Evolutionary conservation across 148 eudicot genomes (phyloP).

Genomic region (Polygonum maritimum): DNA sequence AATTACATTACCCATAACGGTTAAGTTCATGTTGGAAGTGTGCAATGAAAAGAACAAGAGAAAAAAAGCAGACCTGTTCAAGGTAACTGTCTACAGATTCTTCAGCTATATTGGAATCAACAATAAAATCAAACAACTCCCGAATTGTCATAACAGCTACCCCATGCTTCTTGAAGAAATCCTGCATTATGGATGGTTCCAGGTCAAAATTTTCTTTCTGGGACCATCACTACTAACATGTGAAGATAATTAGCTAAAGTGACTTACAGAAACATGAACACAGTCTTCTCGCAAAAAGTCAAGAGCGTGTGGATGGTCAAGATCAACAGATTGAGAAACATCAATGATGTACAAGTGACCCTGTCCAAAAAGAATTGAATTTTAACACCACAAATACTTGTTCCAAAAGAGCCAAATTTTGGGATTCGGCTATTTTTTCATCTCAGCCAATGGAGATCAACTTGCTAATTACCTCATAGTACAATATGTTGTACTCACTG

Average conservation of each 20-base stretch:
- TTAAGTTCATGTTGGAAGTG: constrained; percentile 1
- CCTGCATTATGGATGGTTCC: constrained; percentile 34
- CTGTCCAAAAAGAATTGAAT: constrained; percentile 27
- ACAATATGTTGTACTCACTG: constrained; percentile 87
- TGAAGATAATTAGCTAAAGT: neutral
- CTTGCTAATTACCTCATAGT: constrained; percentile 54
- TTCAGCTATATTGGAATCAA: constrained; percentile 71
- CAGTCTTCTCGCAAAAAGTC: constrained; percentile 88
- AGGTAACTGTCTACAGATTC: constrained; percentile 71
- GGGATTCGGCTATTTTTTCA: neutral
- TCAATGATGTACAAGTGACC: constrained; percentile 93
- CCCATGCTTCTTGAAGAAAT: constrained; percentile 75
- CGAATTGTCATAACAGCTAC: constrained; percentile 89
- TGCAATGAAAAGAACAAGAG: neutral
- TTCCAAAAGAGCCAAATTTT: neutral
- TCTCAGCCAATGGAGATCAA: neutral
- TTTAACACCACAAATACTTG: neutral
- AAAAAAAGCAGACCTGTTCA: constrained; percentile 52
- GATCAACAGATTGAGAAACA: constrained; percentile 97
- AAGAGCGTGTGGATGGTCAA: constrained; percentile 93
- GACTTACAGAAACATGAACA: constrained; percentile 69
- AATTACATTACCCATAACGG: neutral
- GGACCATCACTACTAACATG: constrained; percentile 5
- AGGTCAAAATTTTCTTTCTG: neutral
- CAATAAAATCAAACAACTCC: constrained; percentile 88